Conservation (phyloP, 495 filamentous ascomycete genomes). For the Lasiosphaeria miniovina region DNA sequence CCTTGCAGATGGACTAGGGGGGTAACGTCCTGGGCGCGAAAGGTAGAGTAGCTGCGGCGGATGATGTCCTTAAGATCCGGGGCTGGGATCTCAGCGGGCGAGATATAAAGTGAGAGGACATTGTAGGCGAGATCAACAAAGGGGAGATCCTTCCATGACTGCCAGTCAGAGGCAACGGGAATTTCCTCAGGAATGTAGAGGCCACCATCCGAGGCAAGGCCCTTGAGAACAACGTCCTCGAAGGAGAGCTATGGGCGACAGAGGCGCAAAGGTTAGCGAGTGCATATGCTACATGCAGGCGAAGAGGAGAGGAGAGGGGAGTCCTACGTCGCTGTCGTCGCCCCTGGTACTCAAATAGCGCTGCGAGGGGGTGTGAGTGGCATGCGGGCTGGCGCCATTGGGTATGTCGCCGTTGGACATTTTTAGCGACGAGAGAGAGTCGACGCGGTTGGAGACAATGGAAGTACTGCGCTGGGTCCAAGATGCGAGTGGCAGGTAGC, state of each 20-base stretch:
- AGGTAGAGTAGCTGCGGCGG: conserved; percentile 75
- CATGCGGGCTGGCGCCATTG: conserved; percentile 21
- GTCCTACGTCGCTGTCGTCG: conserved; percentile 69
- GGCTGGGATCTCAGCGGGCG: conserved; percentile 72
- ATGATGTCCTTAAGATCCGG: conserved; percentile 80
- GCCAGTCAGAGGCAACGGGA: conserved; percentile 60
- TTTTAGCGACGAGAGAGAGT: background rate
- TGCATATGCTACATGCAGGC: conserved; percentile 5
- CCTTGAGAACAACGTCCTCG: conserved; percentile 86
- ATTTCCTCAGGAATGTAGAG: conserved; percentile 87
- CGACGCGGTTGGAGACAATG: too few species aligned
- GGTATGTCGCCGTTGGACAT: conserved; percentile 27
- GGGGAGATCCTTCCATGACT: conserved; percentile 69
- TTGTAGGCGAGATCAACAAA: conserved; percentile 77
- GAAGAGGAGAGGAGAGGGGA: conserved; percentile 4
- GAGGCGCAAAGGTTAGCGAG: background rate
- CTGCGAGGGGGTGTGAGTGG: conserved; percentile 62
- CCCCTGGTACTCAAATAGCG: conserved; percentile 79
- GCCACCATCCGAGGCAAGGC: conserved; percentile 82
- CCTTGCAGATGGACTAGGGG: conserved; percentile 68
- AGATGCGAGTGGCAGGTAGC: background rate
- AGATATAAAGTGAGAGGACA: conserved; percentile 79
- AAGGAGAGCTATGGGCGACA: conserved; percentile 67
- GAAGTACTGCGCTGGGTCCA: too few species aligned
- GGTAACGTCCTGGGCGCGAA: conserved; percentile 70